Evolutionary conservation across 176 grass and related monocot genomes (phyloP).

Genomic region (Lolium multiflorum): DNA sequence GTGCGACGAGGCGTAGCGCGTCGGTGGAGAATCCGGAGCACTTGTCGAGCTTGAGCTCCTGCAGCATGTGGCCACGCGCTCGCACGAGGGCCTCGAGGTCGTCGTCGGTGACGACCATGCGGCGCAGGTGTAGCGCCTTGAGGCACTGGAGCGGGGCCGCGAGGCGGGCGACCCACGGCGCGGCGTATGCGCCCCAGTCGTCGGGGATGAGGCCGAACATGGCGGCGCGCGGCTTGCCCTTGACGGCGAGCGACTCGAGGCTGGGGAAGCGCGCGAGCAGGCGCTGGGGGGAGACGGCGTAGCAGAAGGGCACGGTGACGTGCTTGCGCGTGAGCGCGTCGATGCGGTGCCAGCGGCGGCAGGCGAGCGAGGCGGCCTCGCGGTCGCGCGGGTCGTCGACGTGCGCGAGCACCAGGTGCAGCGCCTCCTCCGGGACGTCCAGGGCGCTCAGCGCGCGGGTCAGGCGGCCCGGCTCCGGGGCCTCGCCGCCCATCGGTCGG

Average conservation of each 20-base stretch:
- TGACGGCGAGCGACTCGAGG: slow-evolving; percentile 78
- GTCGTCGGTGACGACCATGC: slow-evolving; percentile 79
- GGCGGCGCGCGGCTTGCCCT: slow-evolving; percentile 82
- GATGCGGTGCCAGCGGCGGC: slow-evolving; percentile 74
- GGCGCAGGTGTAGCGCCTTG: slow-evolving; percentile 79
- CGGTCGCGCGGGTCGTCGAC: slow-evolving; percentile 77
- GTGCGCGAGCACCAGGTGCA: slow-evolving; percentile 70
- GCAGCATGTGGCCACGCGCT: slow-evolving; percentile 70
- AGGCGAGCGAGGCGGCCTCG: slow-evolving; percentile 70
- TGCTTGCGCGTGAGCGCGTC: slow-evolving; percentile 77
- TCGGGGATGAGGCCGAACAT: slow-evolving; percentile 80
- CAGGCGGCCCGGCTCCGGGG: slow-evolving; percentile 45
- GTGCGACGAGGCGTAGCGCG: slow-evolving; percentile 67
- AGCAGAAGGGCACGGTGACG: slow-evolving; percentile 83
- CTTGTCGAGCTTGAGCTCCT: slow-evolving; percentile 88
- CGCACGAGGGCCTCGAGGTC: slow-evolving; percentile 69
- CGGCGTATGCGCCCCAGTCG: slow-evolving; percentile 70
- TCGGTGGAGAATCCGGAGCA: slow-evolving; percentile 91
- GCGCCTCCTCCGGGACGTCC: slow-evolving; percentile 66
- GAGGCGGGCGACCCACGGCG: slow-evolving; percentile 65
- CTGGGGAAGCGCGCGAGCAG: slow-evolving; percentile 66
- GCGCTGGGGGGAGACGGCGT: slow-evolving; percentile 59
- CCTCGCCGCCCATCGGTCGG: slow-evolving; percentile 61
- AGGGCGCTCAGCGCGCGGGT: slow-evolving; percentile 44
- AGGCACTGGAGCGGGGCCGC: slow-evolving; percentile 70